Conservation (phyloP, 441 rosid species). For the Omphalea diandra region DNA sequence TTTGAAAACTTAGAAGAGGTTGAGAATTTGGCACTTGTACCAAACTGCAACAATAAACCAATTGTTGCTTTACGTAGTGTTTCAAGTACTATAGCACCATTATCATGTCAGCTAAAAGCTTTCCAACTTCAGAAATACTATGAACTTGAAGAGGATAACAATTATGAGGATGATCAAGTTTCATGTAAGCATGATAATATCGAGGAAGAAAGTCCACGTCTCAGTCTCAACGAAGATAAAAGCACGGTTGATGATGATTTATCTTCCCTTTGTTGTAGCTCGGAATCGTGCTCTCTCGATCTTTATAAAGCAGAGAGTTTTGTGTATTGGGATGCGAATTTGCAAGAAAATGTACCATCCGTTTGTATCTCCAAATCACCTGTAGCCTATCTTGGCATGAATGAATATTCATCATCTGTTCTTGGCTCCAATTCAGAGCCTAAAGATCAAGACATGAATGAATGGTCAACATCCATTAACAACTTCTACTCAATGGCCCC, state of each 20-base stretch:
- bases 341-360: neutral
- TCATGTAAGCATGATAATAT: slow-evolving; percentile 15
- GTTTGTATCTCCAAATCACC: slow-evolving; percentile 1
- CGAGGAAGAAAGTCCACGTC: slow-evolving; percentile 16
- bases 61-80: slow-evolving; percentile 23
- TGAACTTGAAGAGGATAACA: neutral
- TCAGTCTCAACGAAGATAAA: slow-evolving; percentile 10
- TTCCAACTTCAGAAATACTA: slow-evolving; percentile 21
- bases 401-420: slow-evolving; percentile 11
- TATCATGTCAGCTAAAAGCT: slow-evolving; percentile 28
- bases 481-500: slow-evolving; percentile 21
- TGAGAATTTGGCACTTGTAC: slow-evolving; percentile 25
- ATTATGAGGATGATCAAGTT: slow-evolving; percentile 12
- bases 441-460: slow-evolving; percentile 22
- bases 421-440: slow-evolving; percentile 18
- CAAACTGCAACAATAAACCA: slow-evolving; percentile 24
- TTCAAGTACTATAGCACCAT: slow-evolving; percentile 30
- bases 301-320: neutral
- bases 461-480: slow-evolving; percentile 16
- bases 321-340: neutral
- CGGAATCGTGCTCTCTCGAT: neutral
- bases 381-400: slow-evolving; percentile 19
- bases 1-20: slow-evolving; percentile 15
- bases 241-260: slow-evolving; percentile 9
- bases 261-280: slow-evolving; percentile 23